These are phyloP conservation scores for Metschnikowia arizonensis DNA, from an alignment of 805 yeast species.

Conservation along the genomic window DNA sequence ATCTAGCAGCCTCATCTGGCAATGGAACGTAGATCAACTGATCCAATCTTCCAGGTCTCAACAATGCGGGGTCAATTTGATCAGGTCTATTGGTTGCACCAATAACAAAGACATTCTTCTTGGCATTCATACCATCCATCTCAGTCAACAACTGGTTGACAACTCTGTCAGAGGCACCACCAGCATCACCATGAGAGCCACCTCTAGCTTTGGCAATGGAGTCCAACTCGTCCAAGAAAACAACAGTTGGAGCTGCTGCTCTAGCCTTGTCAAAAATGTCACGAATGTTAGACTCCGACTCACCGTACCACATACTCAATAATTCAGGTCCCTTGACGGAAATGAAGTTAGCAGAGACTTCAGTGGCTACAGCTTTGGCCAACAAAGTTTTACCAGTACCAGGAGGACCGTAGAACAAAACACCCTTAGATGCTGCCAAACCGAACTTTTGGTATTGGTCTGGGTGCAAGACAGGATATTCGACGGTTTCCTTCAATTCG, in stretches of 20 bases:
- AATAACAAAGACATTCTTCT: conserved; percentile 96
- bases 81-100: conserved; percentile 99
- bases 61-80: conserved; percentile 96
- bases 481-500: conserved; percentile 97
- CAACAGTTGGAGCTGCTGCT: conserved; percentile 99
- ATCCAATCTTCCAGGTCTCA: conserved; percentile 98
- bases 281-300: conserved; percentile 94
- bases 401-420: conserved; percentile 97
- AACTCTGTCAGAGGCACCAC: conserved; percentile 95
- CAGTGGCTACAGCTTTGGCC: conserved; percentile 99
- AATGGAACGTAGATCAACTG: conserved; percentile 97
- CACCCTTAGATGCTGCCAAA: conserved; percentile 96
- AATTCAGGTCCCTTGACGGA: conserved; percentile 96
- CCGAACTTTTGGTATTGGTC: conserved; percentile 98
- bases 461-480: conserved; percentile 97
- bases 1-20: conserved; percentile 93
- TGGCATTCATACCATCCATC: conserved; percentile 99
- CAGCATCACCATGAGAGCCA: conserved; percentile 68
- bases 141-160: conserved; percentile 94
- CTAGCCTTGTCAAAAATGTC: conserved; percentile 98
- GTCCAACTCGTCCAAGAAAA: conserved; percentile 95
- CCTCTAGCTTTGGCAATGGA: conserved; percentile 98
- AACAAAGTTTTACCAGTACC: conserved; percentile 99
- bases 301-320: conserved; percentile 98
- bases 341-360: conserved; percentile 96